phyloP scores from a whole-genome alignment of 805 yeast genomes.

The Yamadazyma nakazawae region DNA sequence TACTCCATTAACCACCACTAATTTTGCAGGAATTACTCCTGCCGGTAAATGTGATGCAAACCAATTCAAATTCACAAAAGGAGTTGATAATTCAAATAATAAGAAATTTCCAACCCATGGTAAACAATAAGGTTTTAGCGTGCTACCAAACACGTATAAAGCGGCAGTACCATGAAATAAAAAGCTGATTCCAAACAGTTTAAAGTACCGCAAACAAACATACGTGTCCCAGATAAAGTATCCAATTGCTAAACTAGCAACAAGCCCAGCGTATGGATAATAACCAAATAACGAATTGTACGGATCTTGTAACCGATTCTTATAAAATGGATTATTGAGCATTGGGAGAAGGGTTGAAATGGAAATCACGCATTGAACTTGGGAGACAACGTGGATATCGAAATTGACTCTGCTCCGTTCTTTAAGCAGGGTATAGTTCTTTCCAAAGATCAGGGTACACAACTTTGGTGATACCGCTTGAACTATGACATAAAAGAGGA shows the following conservation, averaged over 20 bases:
- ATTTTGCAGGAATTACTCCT: constrained; percentile 53
- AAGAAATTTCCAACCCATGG: constrained; percentile 82
- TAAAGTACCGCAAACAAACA: constrained; percentile 62
- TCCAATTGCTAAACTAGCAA: constrained; percentile 70
- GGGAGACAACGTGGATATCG: constrained; percentile 87
- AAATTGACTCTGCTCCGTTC: constrained; percentile 61
- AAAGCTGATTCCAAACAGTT: constrained; percentile 77
- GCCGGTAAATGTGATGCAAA: constrained; percentile 74
- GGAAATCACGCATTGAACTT: constrained; percentile 76
- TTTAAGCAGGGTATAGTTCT: constrained; percentile 47
- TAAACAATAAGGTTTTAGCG: constrained; percentile 71
- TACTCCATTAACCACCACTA: constrained; percentile 68
- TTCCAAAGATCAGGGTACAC: constrained; percentile 49
- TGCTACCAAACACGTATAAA: constrained; percentile 60
- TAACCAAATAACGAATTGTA: constrained; percentile 50
- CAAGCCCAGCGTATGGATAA: constrained; percentile 73
- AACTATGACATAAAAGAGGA: constrained; percentile 56
- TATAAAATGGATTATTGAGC: constrained; percentile 52
- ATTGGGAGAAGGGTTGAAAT: constrained; percentile 59
- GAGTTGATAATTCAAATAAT: constrained; percentile 84
- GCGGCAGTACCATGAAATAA: constrained; percentile 83
- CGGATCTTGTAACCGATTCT: constrained; percentile 40
- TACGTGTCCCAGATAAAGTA: constrained; percentile 88
- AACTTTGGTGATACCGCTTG: constrained; percentile 52
- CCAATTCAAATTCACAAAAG: constrained; percentile 95